These are phyloP conservation scores for Penicillium aurantiogriseum DNA, from an alignment of 2,329 filamentous ascomycete genomes.

Conservation along the genomic window DNA sequence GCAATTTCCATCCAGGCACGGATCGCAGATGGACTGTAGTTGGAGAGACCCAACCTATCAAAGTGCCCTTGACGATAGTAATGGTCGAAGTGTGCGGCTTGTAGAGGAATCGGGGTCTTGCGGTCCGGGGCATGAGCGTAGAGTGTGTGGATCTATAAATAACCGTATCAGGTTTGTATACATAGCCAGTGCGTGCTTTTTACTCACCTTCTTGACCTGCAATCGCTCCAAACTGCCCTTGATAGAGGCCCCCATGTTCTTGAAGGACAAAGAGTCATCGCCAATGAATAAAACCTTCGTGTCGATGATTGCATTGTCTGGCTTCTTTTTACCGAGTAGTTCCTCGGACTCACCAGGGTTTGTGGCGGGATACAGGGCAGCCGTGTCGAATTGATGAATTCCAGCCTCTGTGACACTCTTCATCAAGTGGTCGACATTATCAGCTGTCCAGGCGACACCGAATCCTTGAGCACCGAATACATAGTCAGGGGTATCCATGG, in stretches of 20 bases:
- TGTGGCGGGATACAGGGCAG: slow-evolving; percentile 4
- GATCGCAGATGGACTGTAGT: slow-evolving; percentile 2
- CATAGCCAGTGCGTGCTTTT: rapidly evolving
- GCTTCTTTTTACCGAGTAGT: background rate
- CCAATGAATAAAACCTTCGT: slow-evolving; percentile 1
- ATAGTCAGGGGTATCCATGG: slow-evolving; percentile 4
- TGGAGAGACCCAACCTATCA: slow-evolving; percentile 1
- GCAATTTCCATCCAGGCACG: slow-evolving; percentile 2
- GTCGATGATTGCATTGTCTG: background rate
- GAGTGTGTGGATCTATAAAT: slow-evolving; percentile 3
- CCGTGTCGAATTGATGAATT: slow-evolving; percentile 1
- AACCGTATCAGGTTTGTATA: background rate
- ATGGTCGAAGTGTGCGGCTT: slow-evolving; percentile 4
- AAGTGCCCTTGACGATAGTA: background rate
- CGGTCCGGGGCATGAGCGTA: slow-evolving; percentile 6
- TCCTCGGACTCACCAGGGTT: slow-evolving; percentile 1
- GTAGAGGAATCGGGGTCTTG: background rate
- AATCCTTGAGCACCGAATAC: slow-evolving; percentile 4
- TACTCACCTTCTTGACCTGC: background rate
- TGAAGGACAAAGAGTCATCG: background rate
- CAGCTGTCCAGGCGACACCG: background rate
- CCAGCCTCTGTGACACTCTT: background rate
- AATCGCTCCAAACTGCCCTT: background rate
- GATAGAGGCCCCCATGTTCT: slow-evolving; percentile 2
- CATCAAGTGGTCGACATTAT: background rate